These are phyloP conservation scores for Pichia pseudocactophila DNA, from an alignment of 805 yeast species.

Conservation along the genomic window DNA sequence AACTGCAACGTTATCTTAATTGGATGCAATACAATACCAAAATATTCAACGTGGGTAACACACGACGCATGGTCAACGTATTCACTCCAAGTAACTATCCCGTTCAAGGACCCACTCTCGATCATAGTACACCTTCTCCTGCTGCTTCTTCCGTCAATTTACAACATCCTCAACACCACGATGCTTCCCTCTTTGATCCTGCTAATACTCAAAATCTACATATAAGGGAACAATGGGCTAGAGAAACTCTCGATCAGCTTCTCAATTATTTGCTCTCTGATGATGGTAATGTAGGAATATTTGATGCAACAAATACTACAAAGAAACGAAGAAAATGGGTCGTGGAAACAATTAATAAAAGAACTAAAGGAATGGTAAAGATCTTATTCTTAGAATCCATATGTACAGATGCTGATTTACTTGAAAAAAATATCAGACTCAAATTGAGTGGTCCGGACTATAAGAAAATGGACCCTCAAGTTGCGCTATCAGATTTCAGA, in stretches of 20 bases:
- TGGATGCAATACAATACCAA: constrained; percentile 55
- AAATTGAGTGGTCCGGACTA: constrained; percentile 93
- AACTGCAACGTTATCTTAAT: constrained; percentile 48
- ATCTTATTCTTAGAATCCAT: constrained; percentile 59
- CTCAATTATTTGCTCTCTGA: constrained; percentile 34
- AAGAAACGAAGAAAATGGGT: constrained; percentile 34
- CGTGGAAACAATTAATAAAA: constrained; percentile 28
- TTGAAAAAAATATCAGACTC: constrained; percentile 75
- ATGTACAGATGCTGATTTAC: constrained; percentile 69
- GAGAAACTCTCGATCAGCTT: constrained; percentile 38
- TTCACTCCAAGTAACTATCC: constrained; percentile 32
- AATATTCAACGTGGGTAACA: constrained; percentile 68
- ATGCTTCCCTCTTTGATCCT: constrained; percentile 35
- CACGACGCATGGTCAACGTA: constrained; percentile 47
- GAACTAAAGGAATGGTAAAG: constrained; percentile 28
- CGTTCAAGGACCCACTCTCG: constrained; percentile 27
- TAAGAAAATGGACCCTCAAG: constrained; percentile 68
- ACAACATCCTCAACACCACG: constrained; percentile 19
- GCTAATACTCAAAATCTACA: constrained; percentile 34
- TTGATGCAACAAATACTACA: constrained; percentile 54
- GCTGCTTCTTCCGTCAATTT: neutral
- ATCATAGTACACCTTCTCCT: constrained; percentile 7
- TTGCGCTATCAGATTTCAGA: constrained; percentile 74
- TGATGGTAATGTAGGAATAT: constrained; percentile 44
- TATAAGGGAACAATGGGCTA: constrained; percentile 44